A percentile compares a stretch with the other conserved stretches of the same genome.
Conservation (phyloP, 805 yeast species). For the Spathaspora hagerdaliae region DNA sequence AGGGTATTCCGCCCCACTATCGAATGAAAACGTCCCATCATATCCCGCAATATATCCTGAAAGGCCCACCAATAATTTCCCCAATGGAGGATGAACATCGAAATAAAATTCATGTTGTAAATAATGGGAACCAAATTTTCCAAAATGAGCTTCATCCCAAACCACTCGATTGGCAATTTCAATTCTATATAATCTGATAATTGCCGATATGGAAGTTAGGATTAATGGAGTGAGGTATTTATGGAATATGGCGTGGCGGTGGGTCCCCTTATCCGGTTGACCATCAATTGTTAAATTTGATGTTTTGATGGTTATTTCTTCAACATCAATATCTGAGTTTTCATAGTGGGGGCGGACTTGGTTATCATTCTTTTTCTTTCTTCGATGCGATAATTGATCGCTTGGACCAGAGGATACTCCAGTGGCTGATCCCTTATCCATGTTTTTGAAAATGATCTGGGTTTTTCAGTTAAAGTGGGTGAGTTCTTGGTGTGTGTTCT, state of each 20-base stretch:
- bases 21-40: constrained; percentile 86
- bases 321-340: constrained; percentile 12
- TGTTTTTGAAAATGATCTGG: no score
- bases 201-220: constrained; percentile 32
- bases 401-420: no score
- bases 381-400: not conserved
- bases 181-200: constrained; percentile 69
- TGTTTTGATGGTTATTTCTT: constrained; percentile 18
- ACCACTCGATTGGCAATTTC: constrained; percentile 74
- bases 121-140: constrained; percentile 92
- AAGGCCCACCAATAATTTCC: constrained; percentile 86
- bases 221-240: constrained; percentile 24
- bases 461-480: no score
- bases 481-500: no score
- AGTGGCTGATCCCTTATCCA: no score
- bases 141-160: constrained; percentile 98
- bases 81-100: constrained; percentile 97
- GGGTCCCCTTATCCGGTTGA: not conserved
- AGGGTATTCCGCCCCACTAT: constrained; percentile 71
- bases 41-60: constrained; percentile 84
- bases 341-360: constrained; percentile 2
- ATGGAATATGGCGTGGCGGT: constrained; percentile 1
- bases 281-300: constrained; percentile 12
- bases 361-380: not conserved
- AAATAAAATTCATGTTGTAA: constrained; percentile 84